Base-by-base conservation (phyloP, 139 green algal genomes). In the Haematococcus sp. region DNA sequence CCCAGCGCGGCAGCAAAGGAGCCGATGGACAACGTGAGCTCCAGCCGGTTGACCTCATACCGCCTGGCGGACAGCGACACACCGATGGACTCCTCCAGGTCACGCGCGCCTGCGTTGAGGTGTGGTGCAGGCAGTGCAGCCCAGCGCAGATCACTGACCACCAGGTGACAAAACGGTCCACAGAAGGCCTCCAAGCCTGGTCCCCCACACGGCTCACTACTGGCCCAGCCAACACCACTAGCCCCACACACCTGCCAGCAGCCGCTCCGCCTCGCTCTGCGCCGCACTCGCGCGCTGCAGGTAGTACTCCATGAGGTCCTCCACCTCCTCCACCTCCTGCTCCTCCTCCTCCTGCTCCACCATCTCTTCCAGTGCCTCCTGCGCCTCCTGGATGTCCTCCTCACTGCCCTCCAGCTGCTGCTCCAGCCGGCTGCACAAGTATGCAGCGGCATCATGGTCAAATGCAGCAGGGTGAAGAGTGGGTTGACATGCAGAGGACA, bases 291-390 rank as follows among this genome's bases (percentile, higher is more conserved):
- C 85, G 15, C 93, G 79, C 85, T 98, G 93, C 77, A 96, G 81
- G 85, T 98, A 98, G 76, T 97, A 98, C 83, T 98, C 93, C 27
- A 97, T 81, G 60, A 98, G 74, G 83, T 98, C 93, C 76, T 98
- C 93, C 34, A 95, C 90, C 78, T 93, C 85, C 73, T 91, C 88
- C 68, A 88, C 43, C 74, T 87, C 82, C 22, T 66, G 63, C 71
- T 89, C 86, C 66, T 87, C 81, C 65, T 91, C 85, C 68, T 90
- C 88, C 54, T 87, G 77, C 70, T 94, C 91, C 23, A 90, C 83
- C 88, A 97, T 84, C 77, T 95, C 89, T 58, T 94, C 88, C 60
- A 97, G 65, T 0, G 90, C 92, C 30, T 83, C 81, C 69, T 86
- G 81, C n/a, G 81, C 81, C 65, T 90, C 84, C 65, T 88, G 78